Conservation (phyloP, 768 basidiomycete genomes). For the Nidularia pulvinata region DNA sequence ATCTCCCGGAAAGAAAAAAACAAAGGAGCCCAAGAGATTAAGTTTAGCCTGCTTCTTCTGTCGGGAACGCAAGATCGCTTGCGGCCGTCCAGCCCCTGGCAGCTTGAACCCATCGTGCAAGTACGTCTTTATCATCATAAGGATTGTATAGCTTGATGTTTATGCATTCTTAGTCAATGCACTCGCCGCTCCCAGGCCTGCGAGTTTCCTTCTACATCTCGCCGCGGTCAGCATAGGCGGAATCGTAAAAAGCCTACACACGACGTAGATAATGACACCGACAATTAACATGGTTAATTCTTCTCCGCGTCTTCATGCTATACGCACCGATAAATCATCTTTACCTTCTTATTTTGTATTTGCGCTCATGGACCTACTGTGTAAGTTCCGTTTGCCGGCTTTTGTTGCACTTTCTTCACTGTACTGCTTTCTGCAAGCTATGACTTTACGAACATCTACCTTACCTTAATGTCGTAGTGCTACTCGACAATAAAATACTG, state of each 20-base stretch:
- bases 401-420: too few species aligned
- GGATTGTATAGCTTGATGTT: background rate
- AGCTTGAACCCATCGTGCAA: constrained; percentile 47
- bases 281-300: too few species aligned
- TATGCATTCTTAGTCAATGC: constrained; percentile 38
- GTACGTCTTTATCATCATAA: constrained; percentile 24
- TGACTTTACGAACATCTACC: too few species aligned
- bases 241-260: background rate
- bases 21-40: constrained; percentile 18
- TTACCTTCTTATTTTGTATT: too few species aligned
- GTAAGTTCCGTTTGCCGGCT: too few species aligned
- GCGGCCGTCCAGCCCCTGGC: constrained; percentile 29
- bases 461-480: too few species aligned
- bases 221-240: background rate
- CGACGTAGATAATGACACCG: too few species aligned
- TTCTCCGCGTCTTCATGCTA: too few species aligned
- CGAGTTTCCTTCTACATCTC: constrained; percentile 46
- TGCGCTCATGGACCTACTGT: too few species aligned
- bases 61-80: constrained; percentile 40
- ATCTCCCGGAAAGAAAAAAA: constrained; percentile 4
- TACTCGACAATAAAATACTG: too few species aligned
- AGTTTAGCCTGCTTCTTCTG: constrained; percentile 38
- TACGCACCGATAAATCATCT: too few species aligned
- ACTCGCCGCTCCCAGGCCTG: constrained; percentile 47
- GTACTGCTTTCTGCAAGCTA: too few species aligned